A percentile compares a stretch with the other conserved stretches of the same genome.
Conservation (phyloP, 1,139 yeast species). For the Geotrichum histeridarum region DNA sequence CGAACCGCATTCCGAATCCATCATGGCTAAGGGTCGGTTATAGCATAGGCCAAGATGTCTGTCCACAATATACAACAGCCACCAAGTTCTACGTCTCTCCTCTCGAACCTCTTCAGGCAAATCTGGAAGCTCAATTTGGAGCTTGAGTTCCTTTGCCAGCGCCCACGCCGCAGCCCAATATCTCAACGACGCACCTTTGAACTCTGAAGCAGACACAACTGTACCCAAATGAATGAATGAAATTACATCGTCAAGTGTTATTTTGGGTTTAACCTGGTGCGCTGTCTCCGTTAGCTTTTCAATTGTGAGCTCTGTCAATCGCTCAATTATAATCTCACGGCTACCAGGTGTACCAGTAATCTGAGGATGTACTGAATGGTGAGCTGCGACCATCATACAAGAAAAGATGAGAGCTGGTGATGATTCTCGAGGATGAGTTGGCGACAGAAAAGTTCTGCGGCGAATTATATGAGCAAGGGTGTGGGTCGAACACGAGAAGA, state of each 20-base stretch:
- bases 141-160: constrained; percentile 34
- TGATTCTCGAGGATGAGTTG: constrained; percentile 32
- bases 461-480: constrained; percentile 26
- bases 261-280: constrained; percentile 23
- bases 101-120: constrained; percentile 37
- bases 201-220: constrained; percentile 41
- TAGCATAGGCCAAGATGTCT: constrained; percentile 41
- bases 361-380: constrained; percentile 39
- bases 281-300: constrained; percentile 29
- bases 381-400: constrained; percentile 37
- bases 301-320: constrained; percentile 28
- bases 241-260: constrained; percentile 38
- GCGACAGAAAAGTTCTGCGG: constrained; percentile 23
- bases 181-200: constrained; percentile 39
- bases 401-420: constrained; percentile 37
- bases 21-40: constrained; percentile 35
- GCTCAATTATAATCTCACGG: constrained; percentile 10
- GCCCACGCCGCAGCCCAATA: constrained; percentile 42
- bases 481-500: constrained; percentile 25
- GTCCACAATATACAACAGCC: constrained; percentile 42
- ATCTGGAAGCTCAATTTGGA: constrained; percentile 33
- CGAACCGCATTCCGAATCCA: constrained; percentile 37
- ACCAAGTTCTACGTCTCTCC: constrained; percentile 43
- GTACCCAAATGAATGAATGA: constrained; percentile 40
- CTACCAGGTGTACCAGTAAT: constrained; percentile 32